Conservation (phyloP, 148 eudicot species). For the Hydrangea macrophylla region DNA sequence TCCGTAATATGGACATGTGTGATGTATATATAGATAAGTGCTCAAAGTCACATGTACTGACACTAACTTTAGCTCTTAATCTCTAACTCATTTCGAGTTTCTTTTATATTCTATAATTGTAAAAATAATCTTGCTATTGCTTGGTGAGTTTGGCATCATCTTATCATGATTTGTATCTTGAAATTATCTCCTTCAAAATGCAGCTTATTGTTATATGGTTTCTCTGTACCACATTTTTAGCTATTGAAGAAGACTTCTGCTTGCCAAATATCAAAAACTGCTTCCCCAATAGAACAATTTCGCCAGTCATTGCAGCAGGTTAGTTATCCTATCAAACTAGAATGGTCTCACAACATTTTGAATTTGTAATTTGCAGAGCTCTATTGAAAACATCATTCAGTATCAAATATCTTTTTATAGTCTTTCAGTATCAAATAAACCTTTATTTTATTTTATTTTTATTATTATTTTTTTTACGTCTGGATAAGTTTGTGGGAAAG, state of each 20-base stretch:
- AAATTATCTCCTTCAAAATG: constrained; percentile 37
- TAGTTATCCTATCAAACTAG: constrained; percentile 23
- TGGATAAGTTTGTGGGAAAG: too few relatives aligned
- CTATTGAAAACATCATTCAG: neutral
- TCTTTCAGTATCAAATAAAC: too few relatives aligned
- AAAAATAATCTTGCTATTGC: neutral
- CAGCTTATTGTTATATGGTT: constrained; percentile 47
- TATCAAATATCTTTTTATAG: too few relatives aligned
- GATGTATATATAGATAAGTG: too few relatives aligned
- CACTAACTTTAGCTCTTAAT: too few relatives aligned
- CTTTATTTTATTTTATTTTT: too few relatives aligned
- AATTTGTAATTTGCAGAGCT: neutral
- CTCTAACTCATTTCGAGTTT: neutral
- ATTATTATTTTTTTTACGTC: too few relatives aligned
- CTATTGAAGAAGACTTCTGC: constrained; percentile 74
- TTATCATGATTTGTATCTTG: constrained; percentile 20
- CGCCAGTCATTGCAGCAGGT: constrained; percentile 70
- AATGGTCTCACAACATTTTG: neutral
- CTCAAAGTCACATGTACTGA: too few relatives aligned
- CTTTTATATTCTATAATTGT: neutral
- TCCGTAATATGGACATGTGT: too few relatives aligned
- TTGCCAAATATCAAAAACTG: constrained; percentile 46
- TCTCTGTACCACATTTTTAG: constrained; percentile 63
- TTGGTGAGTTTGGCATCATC: constrained; percentile 16
- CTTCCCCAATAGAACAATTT: constrained; percentile 74